Conservation (phyloP, 352 stramenopile genomes). For the Globisporangium barbulae region DNA sequence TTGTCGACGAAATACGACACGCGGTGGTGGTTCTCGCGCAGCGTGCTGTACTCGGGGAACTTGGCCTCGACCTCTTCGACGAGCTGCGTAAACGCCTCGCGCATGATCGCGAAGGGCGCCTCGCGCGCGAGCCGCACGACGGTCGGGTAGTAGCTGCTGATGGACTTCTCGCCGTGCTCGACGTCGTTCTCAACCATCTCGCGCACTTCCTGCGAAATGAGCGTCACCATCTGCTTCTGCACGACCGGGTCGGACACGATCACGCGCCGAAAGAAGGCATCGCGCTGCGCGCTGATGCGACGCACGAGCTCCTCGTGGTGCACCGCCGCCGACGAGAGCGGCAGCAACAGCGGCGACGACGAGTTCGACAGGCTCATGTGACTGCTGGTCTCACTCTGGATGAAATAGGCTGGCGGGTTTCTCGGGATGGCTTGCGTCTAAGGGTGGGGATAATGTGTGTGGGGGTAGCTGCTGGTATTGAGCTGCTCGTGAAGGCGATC, state of each 20-base stretch:
- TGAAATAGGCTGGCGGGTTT: background rate
- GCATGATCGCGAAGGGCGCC: conserved; percentile 64
- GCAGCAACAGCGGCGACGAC: conserved; percentile 16
- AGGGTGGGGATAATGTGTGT: background rate
- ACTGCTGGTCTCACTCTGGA: background rate
- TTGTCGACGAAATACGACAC: conserved; percentile 78
- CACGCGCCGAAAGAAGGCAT: conserved; percentile 81
- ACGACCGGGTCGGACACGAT: conserved; percentile 58
- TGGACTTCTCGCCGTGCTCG: conserved; percentile 22
- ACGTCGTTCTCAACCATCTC: conserved; percentile 47
- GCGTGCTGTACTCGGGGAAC: conserved; percentile 29
- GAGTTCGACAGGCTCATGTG: conserved; percentile 15
- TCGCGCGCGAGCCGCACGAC: conserved; percentile 60
- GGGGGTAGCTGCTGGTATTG: background rate
- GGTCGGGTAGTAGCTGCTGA: conserved; percentile 72
- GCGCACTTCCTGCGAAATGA: conserved; percentile 50
- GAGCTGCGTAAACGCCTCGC: conserved; percentile 47
- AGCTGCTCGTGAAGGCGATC: background rate
- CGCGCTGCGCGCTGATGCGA: conserved; percentile 62
- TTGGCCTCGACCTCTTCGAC: conserved; percentile 39
- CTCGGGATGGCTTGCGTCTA: background rate
- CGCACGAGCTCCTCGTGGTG: conserved; percentile 36
- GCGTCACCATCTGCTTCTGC: conserved; percentile 54
- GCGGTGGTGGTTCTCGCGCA: conserved; percentile 27
- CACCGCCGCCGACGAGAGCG: conserved; percentile 16